Conservation (phyloP, 2,329 filamentous ascomycete species). For the Talaromyces sp. region DNA sequence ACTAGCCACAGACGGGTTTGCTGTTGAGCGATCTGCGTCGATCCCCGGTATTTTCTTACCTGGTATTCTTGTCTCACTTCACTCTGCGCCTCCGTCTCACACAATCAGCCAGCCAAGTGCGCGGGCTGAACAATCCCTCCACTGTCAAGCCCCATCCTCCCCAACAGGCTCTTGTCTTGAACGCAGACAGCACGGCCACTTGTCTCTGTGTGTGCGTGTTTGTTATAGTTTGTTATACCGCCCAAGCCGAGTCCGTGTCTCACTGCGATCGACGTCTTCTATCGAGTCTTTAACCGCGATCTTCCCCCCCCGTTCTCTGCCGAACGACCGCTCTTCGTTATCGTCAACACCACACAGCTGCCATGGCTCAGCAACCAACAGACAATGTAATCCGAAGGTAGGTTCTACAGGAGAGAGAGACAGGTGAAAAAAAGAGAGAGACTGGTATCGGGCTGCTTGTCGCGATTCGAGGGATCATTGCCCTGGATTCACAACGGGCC, state of each 20-base stretch:
- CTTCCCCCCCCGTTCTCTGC: not conserved
- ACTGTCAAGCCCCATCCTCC: not conserved
- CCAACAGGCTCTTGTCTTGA: not conserved
- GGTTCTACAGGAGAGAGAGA: conserved; percentile 16
- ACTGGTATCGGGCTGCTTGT: not conserved
- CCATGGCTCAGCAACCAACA: conserved; percentile 35
- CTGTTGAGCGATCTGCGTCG: not conserved
- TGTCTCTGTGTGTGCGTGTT: too few relatives aligned
- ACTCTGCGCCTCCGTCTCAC: not conserved
- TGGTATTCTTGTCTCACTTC: not conserved
- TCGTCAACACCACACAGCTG: not conserved
- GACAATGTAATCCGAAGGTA: conserved; percentile 54
- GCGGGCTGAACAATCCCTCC: not conserved
- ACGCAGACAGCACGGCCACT: not conserved
- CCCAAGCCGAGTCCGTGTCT: not conserved
- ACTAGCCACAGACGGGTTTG: not conserved
- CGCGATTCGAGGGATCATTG: not conserved
- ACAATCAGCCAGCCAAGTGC: not conserved
- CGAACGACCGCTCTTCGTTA: not conserved
- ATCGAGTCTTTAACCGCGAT: not conserved
- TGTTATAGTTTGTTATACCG: not conserved
- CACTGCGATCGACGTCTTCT: not conserved
- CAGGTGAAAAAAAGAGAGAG: not conserved
- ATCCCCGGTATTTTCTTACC: not conserved
- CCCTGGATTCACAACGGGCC: not conserved